Evolutionary conservation across 2,329 filamentous ascomycete species (phyloP), one percentile per base, ranked within the genome.

Genomic region (Trichophyton schoenleinii): DNA sequence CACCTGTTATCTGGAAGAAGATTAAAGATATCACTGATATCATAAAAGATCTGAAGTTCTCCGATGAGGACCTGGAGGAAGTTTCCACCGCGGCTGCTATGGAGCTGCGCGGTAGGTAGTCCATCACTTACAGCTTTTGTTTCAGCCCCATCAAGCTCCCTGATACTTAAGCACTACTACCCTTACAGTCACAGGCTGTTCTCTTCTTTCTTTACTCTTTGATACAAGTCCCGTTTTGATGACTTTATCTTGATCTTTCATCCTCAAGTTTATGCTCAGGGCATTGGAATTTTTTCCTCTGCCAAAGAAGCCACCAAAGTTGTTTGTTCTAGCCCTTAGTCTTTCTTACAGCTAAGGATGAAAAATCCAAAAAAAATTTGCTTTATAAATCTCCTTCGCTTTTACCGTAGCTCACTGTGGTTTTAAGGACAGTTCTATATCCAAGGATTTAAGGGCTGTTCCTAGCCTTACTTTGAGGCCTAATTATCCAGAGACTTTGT

Each of bases 21-120:
- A 87, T 96, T 72, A 82, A 87, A 72, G 90, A 96, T 67, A 87
- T 86, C n/a, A 83, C 89, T 15, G 72, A 82, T 0, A 68, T 95
- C 3, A 88, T 92, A 73, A 86, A 91, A 60, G 91, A 96, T 73
- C 77, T 96, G 60, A 84, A 85, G 71, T 91, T 91, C 73, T 89
- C 87, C 18, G 91, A 95, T 69, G 89, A 94, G 80, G 92, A 87
- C 0, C 70, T 86, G 15, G 83, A 82, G 31, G 89, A 95, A 66
- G 86, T 95, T 42, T 53, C 49, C 7, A 53, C 49, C 25, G 49
- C 49, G 3, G 63, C 63, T 20, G 60, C 63, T 2, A 58, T 41
- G 34, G 55, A 58, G 22, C 13, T 44, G 18, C 55, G 55, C 28
- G 49, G 49, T 13, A 53, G 34, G 25, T 53, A 34, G 18, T 18